Conservation (phyloP, 140 eudicot species). For the Anethum foeniculum region DNA sequence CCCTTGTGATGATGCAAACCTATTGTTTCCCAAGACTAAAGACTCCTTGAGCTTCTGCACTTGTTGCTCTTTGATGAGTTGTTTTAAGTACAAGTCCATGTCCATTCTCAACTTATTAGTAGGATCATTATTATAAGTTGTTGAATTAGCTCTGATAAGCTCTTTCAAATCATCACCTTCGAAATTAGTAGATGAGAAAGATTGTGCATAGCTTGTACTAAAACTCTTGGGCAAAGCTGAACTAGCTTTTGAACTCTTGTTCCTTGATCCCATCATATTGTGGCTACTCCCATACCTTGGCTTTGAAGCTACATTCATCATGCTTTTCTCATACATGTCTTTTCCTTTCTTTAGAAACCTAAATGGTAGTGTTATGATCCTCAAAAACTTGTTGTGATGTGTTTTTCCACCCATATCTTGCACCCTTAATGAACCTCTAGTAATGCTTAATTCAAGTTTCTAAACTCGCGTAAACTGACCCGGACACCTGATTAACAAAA, state of each 20-base stretch:
- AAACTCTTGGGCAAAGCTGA: slow-evolving; percentile 11
- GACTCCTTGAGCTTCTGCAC: neutral
- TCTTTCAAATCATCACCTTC: slow-evolving; percentile 9
- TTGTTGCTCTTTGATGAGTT: slow-evolving; percentile 3
- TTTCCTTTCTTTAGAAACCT: slow-evolving; percentile 9
- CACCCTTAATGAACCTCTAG: neutral
- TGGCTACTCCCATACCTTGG: slow-evolving; percentile 1
- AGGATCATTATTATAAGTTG: slow-evolving; percentile 2
- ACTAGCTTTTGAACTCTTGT: neutral
- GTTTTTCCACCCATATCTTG: neutral
- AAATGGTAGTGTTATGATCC: slow-evolving; percentile 9
- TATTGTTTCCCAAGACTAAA: neutral
- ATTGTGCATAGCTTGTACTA: neutral
- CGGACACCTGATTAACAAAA: too few species aligned
- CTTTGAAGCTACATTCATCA: slow-evolving; percentile 9
- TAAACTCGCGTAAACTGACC: too few species aligned
- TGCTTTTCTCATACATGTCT: slow-evolving; percentile 10
- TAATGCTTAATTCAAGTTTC: neutral
- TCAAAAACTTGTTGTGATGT: slow-evolving; percentile 10
- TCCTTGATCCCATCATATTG: slow-evolving; percentile 4
- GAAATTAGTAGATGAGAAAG: slow-evolving; percentile 4
- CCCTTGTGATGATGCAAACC: neutral
- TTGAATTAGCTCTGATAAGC: slow-evolving; percentile 10
- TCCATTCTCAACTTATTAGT: slow-evolving; percentile 6
- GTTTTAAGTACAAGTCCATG: slow-evolving; percentile 8